These are phyloP conservation scores for Ogataea thermomethanolica DNA, from an alignment of 805 yeast species.

Conservation along the genomic window DNA sequence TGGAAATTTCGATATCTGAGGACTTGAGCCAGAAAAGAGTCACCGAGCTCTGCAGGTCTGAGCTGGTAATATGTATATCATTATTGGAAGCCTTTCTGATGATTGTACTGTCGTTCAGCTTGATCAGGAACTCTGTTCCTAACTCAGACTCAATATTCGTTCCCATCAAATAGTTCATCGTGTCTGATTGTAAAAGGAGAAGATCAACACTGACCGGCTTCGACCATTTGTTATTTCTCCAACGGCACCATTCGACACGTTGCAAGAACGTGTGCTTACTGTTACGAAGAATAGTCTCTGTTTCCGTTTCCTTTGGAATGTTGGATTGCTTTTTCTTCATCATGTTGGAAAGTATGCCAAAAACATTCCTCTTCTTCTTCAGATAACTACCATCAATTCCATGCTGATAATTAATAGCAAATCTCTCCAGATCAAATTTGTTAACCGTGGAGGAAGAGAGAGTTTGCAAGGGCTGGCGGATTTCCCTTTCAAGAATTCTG, in stretches of 20 bases:
- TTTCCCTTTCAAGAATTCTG: background rate
- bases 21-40: slow-evolving; percentile 10
- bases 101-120: slow-evolving; percentile 13
- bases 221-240: slow-evolving; percentile 30
- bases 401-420: slow-evolving; percentile 23
- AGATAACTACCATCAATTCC: slow-evolving; percentile 15
- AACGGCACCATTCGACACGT: slow-evolving; percentile 25
- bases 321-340: slow-evolving; percentile 2
- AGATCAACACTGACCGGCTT: slow-evolving; percentile 13
- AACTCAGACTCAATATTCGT: slow-evolving; percentile 12
- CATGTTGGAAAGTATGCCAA: slow-evolving; percentile 24
- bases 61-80: slow-evolving; percentile 19
- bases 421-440: slow-evolving; percentile 19
- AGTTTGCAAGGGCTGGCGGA: slow-evolving; percentile 1
- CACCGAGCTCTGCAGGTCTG: slow-evolving; percentile 6
- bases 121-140: slow-evolving; percentile 15
- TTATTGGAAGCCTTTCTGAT: slow-evolving; percentile 21
- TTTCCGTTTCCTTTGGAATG: slow-evolving; percentile 3
- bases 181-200: slow-evolving; percentile 17
- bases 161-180: slow-evolving; percentile 16
- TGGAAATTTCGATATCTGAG: slow-evolving; percentile 6
- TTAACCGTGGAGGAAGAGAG: slow-evolving; percentile 1
- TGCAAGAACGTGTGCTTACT: slow-evolving; percentile 19
- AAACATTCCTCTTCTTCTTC: slow-evolving; percentile 21
- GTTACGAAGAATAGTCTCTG: slow-evolving; percentile 8